Percentiles rank a stretch among this genome's conserved stretches.
phyloP scores from a whole-genome alignment of 345 rosid genomes.

The Erodium maritimum region DNA sequence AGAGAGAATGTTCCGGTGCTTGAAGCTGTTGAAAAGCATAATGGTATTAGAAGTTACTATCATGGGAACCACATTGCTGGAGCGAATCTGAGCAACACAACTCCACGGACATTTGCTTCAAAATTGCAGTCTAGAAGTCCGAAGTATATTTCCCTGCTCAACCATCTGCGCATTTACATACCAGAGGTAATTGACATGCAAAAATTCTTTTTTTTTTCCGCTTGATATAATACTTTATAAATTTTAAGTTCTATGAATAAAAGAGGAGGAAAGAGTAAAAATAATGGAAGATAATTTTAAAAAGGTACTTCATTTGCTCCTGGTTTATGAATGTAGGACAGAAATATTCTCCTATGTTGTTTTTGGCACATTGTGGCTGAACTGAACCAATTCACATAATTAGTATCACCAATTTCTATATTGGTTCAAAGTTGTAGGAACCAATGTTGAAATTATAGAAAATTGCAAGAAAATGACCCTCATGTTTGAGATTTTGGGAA shows the following conservation, averaged over 20 bases:
- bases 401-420: too few relatives aligned
- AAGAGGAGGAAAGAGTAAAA: background rate
- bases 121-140: conserved; percentile 94
- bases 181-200: conserved; percentile 61
- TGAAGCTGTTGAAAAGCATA: conserved; percentile 89
- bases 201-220: conserved; percentile 1
- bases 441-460: too few relatives aligned
- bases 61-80: conserved; percentile 90
- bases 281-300: background rate
- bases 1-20: conserved; percentile 97
- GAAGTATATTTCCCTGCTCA: conserved; percentile 90
- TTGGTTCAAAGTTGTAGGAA: too few relatives aligned
- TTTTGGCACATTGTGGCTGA: background rate
- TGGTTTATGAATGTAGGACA: background rate
- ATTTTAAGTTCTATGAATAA: background rate
- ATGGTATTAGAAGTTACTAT: conserved; percentile 71
- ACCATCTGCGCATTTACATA: conserved; percentile 89
- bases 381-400: too few relatives aligned
- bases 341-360: background rate
- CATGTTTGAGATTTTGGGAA: too few relatives aligned
- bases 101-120: conserved; percentile 88
- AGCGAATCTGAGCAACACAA: conserved; percentile 64
- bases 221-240: background rate
- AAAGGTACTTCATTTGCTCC: background rate
- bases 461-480: too few relatives aligned